Percentiles rank a stretch among this genome's conserved stretches.
These are phyloP conservation scores for Diutina ranongensis DNA, from an alignment of 1,139 yeast species.

Conservation along the genomic window DNA sequence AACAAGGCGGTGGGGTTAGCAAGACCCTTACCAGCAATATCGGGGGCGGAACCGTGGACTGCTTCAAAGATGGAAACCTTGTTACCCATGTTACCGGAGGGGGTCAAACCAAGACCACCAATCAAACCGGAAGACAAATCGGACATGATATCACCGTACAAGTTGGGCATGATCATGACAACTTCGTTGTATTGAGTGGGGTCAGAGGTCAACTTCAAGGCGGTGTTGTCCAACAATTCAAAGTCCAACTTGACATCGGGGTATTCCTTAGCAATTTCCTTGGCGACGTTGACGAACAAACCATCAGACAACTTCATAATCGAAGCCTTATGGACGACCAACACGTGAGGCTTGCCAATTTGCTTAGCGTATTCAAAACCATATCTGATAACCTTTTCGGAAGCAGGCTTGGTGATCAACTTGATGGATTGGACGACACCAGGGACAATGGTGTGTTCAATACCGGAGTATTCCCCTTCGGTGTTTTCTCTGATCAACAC, in stretches of 20 bases:
- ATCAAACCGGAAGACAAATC: conserved; percentile 95
- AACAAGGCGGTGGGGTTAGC: conserved; percentile 98
- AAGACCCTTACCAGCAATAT: conserved; percentile 93
- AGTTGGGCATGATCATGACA: conserved; percentile 98
- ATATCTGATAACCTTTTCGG: conserved; percentile 91
- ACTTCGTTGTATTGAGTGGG: conserved; percentile 69
- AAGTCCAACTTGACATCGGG: conserved; percentile 77
- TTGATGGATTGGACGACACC: conserved; percentile 98
- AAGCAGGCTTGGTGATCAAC: conserved; percentile 91
- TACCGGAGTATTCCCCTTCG: conserved; percentile 98
- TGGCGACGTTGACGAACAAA: conserved; percentile 84
- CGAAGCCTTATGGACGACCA: conserved; percentile 96
- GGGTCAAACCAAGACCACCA: conserved; percentile 97
- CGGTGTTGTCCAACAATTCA: conserved; percentile 92
- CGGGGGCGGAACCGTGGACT: conserved; percentile 98
- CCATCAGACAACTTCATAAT: conserved; percentile 98
- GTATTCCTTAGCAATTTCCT: conserved; percentile 81
- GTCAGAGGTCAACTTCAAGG: conserved; percentile 79
- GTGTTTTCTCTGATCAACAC: conserved; percentile 98
- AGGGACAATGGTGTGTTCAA: conserved; percentile 95
- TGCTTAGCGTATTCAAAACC: conserved; percentile 94
- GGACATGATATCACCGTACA: conserved; percentile 97
- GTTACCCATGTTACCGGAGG: conserved; percentile 98
- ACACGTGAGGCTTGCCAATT: conserved; percentile 77
- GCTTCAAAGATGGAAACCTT: conserved; percentile 97